phyloP scores from a whole-genome alignment of 768 basidiomycete genomes.

The Panaeolus cyanescens region DNA sequence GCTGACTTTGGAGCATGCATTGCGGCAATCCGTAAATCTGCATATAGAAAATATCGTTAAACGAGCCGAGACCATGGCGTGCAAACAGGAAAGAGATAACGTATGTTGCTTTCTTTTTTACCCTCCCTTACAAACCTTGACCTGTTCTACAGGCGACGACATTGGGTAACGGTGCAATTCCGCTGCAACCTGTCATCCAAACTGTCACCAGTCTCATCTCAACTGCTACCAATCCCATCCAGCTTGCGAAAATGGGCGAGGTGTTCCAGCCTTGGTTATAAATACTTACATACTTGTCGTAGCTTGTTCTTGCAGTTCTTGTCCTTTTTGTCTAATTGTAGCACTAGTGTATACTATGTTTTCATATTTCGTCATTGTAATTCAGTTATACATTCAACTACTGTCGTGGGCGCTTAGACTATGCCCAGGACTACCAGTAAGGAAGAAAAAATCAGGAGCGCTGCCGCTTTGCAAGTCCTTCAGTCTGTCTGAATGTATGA shows the following conservation, averaged over 20 bases:
- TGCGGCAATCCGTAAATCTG: conserved; percentile 54
- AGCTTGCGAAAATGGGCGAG: conserved; percentile 85
- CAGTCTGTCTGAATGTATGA: conserved; percentile 70
- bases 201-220: conserved; percentile 84
- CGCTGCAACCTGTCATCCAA: conserved; percentile 64
- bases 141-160: conserved; percentile 24
- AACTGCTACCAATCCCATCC: conserved; percentile 82
- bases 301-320: conserved; percentile 6
- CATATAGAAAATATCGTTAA: conserved; percentile 74
- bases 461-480: conserved; percentile 56
- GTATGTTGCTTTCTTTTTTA: conserved; percentile 36
- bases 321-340: conserved; percentile 13
- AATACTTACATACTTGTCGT: conserved; percentile 15
- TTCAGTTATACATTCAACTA: not conserved
- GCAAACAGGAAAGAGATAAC: conserved; percentile 84
- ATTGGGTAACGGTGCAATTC: conserved; percentile 34
- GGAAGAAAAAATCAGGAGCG: conserved; percentile 21
- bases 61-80: conserved; percentile 81
- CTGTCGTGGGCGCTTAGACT: too few relatives aligned
- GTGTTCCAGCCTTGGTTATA: conserved; percentile 87
- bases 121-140: not conserved
- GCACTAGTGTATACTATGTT: not conserved
- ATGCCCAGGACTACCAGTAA: too few relatives aligned
- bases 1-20: conserved; percentile 57
- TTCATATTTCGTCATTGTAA: not conserved